phyloP scores from a whole-genome alignment of 1,284 basidiomycete species.

The Meira miltonrushii region DNA sequence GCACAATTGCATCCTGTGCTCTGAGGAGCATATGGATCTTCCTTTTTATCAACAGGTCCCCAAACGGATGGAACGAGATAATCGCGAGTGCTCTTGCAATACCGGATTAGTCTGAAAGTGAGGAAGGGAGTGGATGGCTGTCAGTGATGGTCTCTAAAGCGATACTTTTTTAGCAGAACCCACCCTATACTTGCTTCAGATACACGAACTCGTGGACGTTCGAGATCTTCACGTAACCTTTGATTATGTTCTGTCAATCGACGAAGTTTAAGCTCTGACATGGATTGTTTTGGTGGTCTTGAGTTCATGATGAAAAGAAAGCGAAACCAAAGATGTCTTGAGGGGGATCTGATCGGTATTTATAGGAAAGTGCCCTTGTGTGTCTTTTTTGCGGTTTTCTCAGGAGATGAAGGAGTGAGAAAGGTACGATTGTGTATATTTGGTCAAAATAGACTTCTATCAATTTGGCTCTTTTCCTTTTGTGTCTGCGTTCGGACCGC shows the following conservation, averaged over 20 bases:
- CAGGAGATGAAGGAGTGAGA: too few species aligned
- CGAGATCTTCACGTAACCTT: constrained; percentile 80
- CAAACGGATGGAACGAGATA: constrained; percentile 83
- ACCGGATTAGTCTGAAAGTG: constrained; percentile 70
- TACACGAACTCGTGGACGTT: constrained; percentile 76
- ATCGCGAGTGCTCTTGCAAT: constrained; percentile 83
- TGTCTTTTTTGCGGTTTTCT: neutral
- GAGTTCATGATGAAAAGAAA: constrained; percentile 57
- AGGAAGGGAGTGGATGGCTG: constrained; percentile 14
- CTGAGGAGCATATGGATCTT: constrained; percentile 80
- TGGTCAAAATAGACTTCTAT: too few species aligned
- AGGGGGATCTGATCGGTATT: neutral
- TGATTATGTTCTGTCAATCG: constrained; percentile 88
- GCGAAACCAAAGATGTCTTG: neutral
- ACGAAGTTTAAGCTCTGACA: constrained; percentile 93
- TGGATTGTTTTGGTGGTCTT: constrained; percentile 62
- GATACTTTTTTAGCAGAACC: constrained; percentile 39
- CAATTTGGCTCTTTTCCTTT: too few species aligned
- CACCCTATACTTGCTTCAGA: constrained; percentile 86
- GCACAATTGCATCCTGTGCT: constrained; percentile 56
- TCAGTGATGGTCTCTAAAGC: neutral
- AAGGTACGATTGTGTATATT: too few species aligned
- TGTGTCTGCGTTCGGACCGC: too few species aligned
- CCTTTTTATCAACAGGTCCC: constrained; percentile 81
- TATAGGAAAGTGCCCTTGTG: too few species aligned